A percentile compares a stretch with the other conserved stretches of the same genome.
Conservation (phyloP, 768 basidiomycete species). For the Pulveroboletus sp. region DNA sequence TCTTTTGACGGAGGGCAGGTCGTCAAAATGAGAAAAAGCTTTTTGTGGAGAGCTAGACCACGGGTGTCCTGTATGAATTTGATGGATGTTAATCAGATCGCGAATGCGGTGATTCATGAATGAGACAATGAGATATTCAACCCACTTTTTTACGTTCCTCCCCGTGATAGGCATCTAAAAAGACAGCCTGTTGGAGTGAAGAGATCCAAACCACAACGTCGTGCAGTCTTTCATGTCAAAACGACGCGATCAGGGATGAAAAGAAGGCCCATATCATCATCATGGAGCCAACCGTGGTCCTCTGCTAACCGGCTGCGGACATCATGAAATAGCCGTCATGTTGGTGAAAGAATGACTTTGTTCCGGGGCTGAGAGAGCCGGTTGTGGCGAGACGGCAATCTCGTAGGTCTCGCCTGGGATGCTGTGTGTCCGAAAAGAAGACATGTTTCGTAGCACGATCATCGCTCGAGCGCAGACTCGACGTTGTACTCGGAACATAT, state of each 20-base stretch:
- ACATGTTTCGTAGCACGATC: too few relatives aligned
- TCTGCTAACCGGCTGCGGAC: too few relatives aligned
- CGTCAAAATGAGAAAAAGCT: constrained; percentile 2
- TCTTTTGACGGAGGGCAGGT: constrained; percentile 10
- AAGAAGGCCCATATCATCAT: constrained; percentile 14
- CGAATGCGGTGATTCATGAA: constrained; percentile 9
- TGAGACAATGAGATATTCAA: not conserved
- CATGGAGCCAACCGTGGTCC: not conserved
- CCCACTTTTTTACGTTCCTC: constrained; percentile 22
- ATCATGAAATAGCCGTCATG: not conserved
- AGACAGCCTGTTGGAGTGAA: not conserved
- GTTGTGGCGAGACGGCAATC: too few relatives aligned
- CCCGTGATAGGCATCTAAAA: not conserved
- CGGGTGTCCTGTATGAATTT: not conserved
- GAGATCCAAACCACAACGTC: not conserved
- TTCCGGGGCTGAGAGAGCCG: too few relatives aligned
- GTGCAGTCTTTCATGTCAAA: constrained; percentile 13
- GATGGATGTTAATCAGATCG: constrained; percentile 4
- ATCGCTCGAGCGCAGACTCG: too few relatives aligned
- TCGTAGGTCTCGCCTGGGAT: too few relatives aligned
- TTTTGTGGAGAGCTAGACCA: not conserved
- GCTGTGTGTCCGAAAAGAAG: too few relatives aligned
- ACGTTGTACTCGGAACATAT: too few relatives aligned
- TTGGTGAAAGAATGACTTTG: too few relatives aligned
- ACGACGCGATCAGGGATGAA: constrained; percentile 16